Base-by-base conservation (phyloP, 352 stramenopile genomes). In the Phytophthora cactorum region DNA sequence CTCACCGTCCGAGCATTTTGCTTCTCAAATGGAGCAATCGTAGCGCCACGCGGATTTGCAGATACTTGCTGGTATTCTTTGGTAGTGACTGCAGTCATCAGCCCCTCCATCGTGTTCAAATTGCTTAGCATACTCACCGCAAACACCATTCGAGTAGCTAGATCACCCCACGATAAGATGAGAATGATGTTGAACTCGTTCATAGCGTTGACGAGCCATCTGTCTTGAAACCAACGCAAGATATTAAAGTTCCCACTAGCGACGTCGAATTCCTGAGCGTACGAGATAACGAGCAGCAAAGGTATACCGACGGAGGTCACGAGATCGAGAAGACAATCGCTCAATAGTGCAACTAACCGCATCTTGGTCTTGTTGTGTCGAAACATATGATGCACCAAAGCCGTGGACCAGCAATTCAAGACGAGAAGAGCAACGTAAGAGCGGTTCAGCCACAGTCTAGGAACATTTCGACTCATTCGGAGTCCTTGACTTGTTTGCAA, bases 111-210 rank as follows among this genome's bases (percentile, higher is more conserved):
- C 15, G 70, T 76, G 6, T 67, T 79, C 22, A 80, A 74, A 12
- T 66, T 74, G 15, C 60, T 70, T 15, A 82, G 58, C 53, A 78
- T 74, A 25, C 71, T 74, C 3, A 79, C 22, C n/a, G 66, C 70
- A 57, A 82, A 70, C 3, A 80, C 34, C 50, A 67, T 68, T 10
- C 57, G 66, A 0, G 61, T 77, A 0, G 68, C 27, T 22, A 72
- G 58, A 51, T 83, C 70, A 4, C 44, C 54, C 56, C 73, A 75
- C 0, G 69, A 81, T 5, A 57, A 38, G 2, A 81, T 51, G 2
- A 83, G 41, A 10, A 81, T 69, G 12, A 77, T 56, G 15, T 72
- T 77, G 25, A 81, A 69, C 32, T 79, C 75, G 39, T 69, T 81
- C 52, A 66, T 71, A 28, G 66, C 52, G 22, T 77, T 68, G 3